phyloP scores from a whole-genome alignment of 225 moss, liverwort and hornwort species.

The Sphagnum contortum region DNA sequence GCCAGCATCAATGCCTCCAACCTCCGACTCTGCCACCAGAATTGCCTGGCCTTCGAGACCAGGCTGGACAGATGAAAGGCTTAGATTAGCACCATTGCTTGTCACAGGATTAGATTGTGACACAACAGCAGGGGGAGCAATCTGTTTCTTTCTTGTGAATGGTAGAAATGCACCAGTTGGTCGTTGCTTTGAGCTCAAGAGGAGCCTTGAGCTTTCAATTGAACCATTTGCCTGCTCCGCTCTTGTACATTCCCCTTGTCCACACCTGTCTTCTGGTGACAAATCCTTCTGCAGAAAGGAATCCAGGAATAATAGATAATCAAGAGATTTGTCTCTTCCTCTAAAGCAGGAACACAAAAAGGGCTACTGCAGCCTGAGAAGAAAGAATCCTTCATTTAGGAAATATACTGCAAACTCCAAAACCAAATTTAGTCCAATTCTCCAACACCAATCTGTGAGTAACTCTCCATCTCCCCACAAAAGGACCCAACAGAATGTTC shows the following conservation, averaged over 20 bases:
- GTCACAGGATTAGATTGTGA: slow-evolving; percentile 25
- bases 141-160: slow-evolving; percentile 61
- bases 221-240: slow-evolving; percentile 49
- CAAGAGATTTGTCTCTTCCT: too few relatives aligned
- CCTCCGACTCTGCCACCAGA: slow-evolving; percentile 30
- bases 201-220: slow-evolving; percentile 47
- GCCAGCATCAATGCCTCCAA: slow-evolving; percentile 22
- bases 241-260: slow-evolving; percentile 1
- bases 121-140: slow-evolving; percentile 24
- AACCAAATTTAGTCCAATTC: too few relatives aligned
- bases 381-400: too few relatives aligned
- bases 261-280: slow-evolving; percentile 8
- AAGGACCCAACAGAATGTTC: too few relatives aligned
- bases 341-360: too few relatives aligned
- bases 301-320: too few relatives aligned
- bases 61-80: slow-evolving; percentile 29
- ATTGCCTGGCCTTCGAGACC: slow-evolving; percentile 11
- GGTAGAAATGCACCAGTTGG: slow-evolving; percentile 86
- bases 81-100: slow-evolving; percentile 20
- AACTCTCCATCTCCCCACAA: too few relatives aligned
- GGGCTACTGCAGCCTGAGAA: too few relatives aligned
- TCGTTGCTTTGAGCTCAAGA: slow-evolving; percentile 70
- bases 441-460: too few relatives aligned
- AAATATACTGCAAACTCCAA: too few relatives aligned
- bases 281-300: too few relatives aligned